phyloP scores from a whole-genome alignment of 2,329 filamentous ascomycete genomes.

The Venturia oleaginea region DNA sequence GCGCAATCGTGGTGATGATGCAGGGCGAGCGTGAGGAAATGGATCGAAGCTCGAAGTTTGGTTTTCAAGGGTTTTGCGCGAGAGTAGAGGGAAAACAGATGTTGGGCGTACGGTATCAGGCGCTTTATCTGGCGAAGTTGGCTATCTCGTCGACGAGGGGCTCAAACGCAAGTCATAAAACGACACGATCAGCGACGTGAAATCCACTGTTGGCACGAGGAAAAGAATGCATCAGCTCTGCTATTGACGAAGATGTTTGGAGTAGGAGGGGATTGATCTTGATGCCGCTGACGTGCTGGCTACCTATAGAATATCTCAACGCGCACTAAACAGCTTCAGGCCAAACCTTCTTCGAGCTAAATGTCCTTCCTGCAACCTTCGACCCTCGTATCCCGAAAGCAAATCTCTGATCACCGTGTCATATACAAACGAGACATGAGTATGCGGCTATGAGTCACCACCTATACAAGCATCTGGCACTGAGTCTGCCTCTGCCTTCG shows the following conservation, averaged over 20 bases:
- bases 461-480: neutral
- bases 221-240: neutral
- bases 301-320: neutral
- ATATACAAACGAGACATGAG: neutral
- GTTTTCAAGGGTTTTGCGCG: neutral
- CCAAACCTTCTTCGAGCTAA: neutral
- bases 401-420: neutral
- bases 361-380: neutral
- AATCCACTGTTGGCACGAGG: neutral
- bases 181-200: neutral
- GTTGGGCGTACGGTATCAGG: neutral
- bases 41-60: neutral
- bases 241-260: neutral
- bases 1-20: neutral
- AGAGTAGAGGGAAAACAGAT: neutral
- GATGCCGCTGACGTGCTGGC: neutral
- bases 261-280: neutral
- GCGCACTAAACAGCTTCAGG: conserved; percentile 1
- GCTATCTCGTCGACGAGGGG: neutral
- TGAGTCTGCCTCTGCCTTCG: neutral
- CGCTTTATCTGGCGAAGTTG: neutral
- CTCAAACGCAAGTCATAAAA: neutral
- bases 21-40: neutral
- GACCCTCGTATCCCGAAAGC: neutral
- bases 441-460: neutral